A percentile compares a stretch with the other conserved stretches of the same genome.
These are phyloP conservation scores for Viridothelium virens DNA, from an alignment of 495 filamentous ascomycete species.

Conservation along the genomic window DNA sequence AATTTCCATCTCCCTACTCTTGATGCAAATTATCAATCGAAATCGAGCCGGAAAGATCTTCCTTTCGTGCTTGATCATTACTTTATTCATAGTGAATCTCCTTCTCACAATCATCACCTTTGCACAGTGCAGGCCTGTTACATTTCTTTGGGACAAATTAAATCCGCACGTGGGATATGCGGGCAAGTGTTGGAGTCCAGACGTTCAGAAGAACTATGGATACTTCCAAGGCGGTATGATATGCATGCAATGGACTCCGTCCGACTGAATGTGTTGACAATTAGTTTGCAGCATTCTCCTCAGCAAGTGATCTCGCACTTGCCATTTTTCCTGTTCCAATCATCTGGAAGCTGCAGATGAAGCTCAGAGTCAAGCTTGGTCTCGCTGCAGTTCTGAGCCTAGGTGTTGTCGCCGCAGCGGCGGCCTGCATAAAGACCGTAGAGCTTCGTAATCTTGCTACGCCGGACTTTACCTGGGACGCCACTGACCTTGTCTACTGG, in stretches of 20 bases:
- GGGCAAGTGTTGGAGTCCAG: background rate
- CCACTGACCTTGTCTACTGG: background rate
- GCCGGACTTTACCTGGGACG: background rate
- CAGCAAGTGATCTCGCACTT: background rate
- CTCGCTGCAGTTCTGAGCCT: background rate
- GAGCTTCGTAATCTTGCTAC: background rate
- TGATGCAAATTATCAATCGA: background rate
- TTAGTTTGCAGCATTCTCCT: background rate
- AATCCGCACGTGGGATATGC: background rate
- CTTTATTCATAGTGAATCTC: background rate
- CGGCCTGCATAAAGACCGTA: background rate
- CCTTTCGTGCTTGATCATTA: background rate
- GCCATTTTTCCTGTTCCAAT: background rate
- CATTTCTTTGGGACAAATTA: background rate
- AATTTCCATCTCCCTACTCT: background rate
- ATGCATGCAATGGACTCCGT: background rate
- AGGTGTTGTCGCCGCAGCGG: background rate
- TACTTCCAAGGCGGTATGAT: background rate
- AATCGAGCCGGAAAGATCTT: background rate
- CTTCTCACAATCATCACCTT: constrained; percentile 5
- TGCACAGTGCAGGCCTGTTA: background rate
- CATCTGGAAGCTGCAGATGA: constrained; percentile 1
- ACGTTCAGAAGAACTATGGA: background rate
- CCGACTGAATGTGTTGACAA: background rate
- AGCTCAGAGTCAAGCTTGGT: background rate